Evolutionary conservation across 108 stramenopile genomes (phyloP).

Genomic region (Conticribra weissflogii): DNA sequence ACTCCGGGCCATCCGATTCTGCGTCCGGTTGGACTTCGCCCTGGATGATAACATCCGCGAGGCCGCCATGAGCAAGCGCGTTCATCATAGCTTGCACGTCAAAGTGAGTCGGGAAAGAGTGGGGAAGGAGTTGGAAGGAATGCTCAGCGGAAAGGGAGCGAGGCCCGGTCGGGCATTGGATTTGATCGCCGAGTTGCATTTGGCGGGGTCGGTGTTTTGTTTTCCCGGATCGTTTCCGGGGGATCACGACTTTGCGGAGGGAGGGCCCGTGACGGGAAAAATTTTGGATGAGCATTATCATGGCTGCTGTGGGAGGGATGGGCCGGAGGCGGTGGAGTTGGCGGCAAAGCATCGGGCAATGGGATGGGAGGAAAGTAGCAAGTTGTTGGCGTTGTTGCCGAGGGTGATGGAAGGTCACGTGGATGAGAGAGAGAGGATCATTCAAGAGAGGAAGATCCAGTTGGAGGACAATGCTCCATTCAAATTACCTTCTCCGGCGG

Average conservation of each 20-base stretch:
- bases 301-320: slow-evolving; percentile 32
- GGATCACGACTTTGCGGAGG: slow-evolving; percentile 20
- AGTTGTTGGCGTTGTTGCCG: slow-evolving; percentile 38
- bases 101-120: slow-evolving; percentile 92
- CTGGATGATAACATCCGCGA: slow-evolving; percentile 59
- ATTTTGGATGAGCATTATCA: slow-evolving; percentile 44
- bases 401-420: slow-evolving; percentile 35
- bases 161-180: slow-evolving; percentile 65
- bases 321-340: slow-evolving; percentile 30
- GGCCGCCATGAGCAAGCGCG: slow-evolving; percentile 59
- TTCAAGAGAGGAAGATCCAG: background rate
- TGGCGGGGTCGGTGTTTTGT: slow-evolving; percentile 73
- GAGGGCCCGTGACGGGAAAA: slow-evolving; percentile 48
- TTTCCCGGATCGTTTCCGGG: slow-evolving; percentile 64
- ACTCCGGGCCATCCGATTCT: slow-evolving; percentile 91
- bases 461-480: slow-evolving; percentile 1
- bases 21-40: slow-evolving; percentile 76
- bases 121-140: slow-evolving; percentile 89
- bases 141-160: slow-evolving; percentile 79
- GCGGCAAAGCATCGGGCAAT: slow-evolving; percentile 40
- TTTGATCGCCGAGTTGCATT: slow-evolving; percentile 66
- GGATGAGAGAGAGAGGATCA: slow-evolving; percentile 25
- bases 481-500: slow-evolving; percentile 25
- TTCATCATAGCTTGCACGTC: slow-evolving; percentile 74
- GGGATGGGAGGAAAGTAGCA: slow-evolving; percentile 52